These are phyloP conservation scores for Fusarium sp. DNA, from an alignment of 2,329 filamentous ascomycete genomes.

Conservation along the genomic window DNA sequence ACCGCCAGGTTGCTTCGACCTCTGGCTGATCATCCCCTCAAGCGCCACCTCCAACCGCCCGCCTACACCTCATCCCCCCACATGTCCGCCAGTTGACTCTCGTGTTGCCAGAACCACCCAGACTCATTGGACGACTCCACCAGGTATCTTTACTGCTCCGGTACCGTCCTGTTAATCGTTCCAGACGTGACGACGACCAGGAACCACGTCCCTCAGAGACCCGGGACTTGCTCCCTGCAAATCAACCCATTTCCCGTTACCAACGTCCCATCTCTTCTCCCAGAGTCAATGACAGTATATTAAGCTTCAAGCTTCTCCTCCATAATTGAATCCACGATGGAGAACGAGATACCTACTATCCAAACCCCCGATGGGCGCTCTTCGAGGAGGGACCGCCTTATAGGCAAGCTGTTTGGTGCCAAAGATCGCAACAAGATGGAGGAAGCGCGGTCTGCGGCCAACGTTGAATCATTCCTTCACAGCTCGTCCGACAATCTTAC, in stretches of 20 bases:
- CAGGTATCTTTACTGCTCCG: conserved; percentile 34
- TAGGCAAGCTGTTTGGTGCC: conserved; percentile 70
- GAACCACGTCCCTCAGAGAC: conserved; percentile 29
- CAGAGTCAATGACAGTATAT: conserved; percentile 48
- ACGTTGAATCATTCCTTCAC: conserved; percentile 69
- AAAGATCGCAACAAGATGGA: conserved; percentile 54
- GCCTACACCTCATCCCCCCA: conserved; percentile 42
- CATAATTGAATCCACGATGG: conserved; percentile 51
- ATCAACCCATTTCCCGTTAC: conserved; percentile 31
- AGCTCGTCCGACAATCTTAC: conserved; percentile 66
- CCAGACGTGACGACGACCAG: conserved; percentile 31
- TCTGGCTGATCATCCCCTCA: conserved; percentile 25
- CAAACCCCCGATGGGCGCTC: conserved; percentile 54
- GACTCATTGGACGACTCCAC: conserved; percentile 47
- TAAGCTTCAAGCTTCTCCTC: conserved; percentile 30
- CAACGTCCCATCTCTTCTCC: conserved; percentile 28
- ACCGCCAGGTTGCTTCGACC: conserved; percentile 21
- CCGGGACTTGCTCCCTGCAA: conserved; percentile 17
- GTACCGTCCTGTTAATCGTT: conserved; percentile 37
- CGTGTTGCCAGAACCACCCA: conserved; percentile 45
- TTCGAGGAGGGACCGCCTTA: conserved; percentile 65
- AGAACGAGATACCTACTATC: conserved; percentile 56
- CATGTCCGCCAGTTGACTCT: conserved; percentile 46
- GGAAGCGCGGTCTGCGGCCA: conserved; percentile 53
- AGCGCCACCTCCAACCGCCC: conserved; percentile 44